Percentiles rank a stretch among this genome's conserved stretches.
phyloP scores from a whole-genome alignment of 108 stramenopile species.

The Stephanodiscus triporus region DNA sequence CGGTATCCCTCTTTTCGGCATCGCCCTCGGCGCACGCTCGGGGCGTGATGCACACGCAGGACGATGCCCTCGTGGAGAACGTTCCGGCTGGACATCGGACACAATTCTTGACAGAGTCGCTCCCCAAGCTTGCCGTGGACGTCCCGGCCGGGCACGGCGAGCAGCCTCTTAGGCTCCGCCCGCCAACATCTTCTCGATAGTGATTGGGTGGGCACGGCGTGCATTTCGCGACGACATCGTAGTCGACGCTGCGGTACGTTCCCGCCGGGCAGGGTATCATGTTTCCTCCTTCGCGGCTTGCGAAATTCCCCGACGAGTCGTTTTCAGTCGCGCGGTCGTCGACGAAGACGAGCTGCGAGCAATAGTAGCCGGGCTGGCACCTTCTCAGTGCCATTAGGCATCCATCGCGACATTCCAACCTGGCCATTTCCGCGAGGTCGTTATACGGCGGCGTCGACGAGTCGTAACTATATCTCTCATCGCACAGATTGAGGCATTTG shows the following conservation, averaged over 20 bases:
- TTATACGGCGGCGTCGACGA: conserved; percentile 50
- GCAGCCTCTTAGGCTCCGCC: conserved; percentile 50
- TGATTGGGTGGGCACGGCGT: conserved; percentile 53
- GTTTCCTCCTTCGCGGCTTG: conserved; percentile 33
- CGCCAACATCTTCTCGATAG: conserved; percentile 53
- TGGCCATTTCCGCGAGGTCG: conserved; percentile 60
- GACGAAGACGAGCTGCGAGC: conserved; percentile 41
- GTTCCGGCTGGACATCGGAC: conserved; percentile 53
- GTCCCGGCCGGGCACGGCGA: conserved; percentile 53
- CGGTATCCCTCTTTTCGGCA: conserved; percentile 51
- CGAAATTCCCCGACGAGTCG: not conserved
- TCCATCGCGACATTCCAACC: conserved; percentile 75
- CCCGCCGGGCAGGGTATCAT: conserved; percentile 68
- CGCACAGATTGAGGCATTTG: conserved; percentile 48
- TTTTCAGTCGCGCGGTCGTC: conserved; percentile 3
- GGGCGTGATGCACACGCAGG: conserved; percentile 50
- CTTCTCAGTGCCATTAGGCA: conserved; percentile 63
- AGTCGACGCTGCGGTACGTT: conserved; percentile 59
- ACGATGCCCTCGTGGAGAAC: conserved; percentile 39
- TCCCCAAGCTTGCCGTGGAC: conserved; percentile 33
- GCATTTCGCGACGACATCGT: conserved; percentile 54
- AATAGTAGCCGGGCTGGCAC: conserved; percentile 73
- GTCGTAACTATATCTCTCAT: conserved; percentile 51
- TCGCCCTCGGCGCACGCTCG: conserved; percentile 42
- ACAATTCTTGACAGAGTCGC: conserved; percentile 35